Conservation (phyloP, 176 grass and related monocot genomes). For the Cenchrus fungigraminus region DNA sequence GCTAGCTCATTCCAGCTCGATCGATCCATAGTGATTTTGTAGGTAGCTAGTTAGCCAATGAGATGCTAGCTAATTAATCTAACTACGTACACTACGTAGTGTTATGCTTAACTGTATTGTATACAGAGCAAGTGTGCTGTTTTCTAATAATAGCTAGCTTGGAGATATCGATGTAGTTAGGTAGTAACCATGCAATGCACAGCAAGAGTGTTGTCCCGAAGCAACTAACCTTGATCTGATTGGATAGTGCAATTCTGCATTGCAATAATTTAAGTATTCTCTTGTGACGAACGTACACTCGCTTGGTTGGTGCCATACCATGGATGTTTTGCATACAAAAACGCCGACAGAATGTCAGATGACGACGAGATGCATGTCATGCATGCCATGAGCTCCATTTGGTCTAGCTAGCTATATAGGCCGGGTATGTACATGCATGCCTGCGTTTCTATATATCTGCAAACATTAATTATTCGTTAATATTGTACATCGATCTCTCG, state of each 20-base stretch:
- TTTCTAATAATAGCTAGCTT: not conserved
- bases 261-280: no score
- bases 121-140: conserved; percentile 8
- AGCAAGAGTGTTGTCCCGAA: conserved; percentile 9
- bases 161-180: not conserved
- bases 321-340: not conserved
- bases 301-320: not conserved
- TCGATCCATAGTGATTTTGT: no score
- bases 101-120: not conserved
- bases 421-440: no score
- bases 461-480: no score
- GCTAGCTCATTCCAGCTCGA: not conserved
- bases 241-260: not conserved
- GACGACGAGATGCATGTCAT: not conserved
- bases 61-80: not conserved
- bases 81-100: not conserved
- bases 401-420: not conserved
- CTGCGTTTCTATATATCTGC: no score
- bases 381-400: no score
- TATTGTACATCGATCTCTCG: no score
- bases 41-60: not conserved
- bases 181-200: not conserved
- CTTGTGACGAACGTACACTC: not conserved
- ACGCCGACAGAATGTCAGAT: conserved; percentile 32
- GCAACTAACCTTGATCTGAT: conserved; percentile 31